Evolutionary conservation across 768 basidiomycete species (phyloP), one percentile per base, ranked within the genome.

Genomic region (Dictyophora rubrovolvata): DNA sequence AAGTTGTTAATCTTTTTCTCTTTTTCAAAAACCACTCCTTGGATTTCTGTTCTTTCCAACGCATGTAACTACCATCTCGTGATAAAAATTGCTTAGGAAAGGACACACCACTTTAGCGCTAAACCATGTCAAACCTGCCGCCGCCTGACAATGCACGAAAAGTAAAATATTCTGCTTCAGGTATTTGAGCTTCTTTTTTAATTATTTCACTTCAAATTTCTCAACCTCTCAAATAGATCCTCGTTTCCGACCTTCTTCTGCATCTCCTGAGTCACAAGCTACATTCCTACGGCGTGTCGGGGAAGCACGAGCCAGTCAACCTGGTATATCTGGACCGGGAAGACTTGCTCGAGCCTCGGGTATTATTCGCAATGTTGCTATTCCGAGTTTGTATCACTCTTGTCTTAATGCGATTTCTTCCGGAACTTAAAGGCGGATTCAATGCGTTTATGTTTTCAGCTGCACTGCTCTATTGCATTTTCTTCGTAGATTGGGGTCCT

Each of bases 401-500:
- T 37, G 11, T 52, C 16, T 33, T 53, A 10, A 42, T 12, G 18
- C 36, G 10, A 35, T 20, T 20, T 21, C 22, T 20, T 48, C 56
- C n/a, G 50, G 47, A 46, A 28, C 28, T 18, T 33, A 12, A 1
- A 51, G 11, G 14, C n/a, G n/a, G n/a, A n/a, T n/a, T n/a, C n/a
- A n/a, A n/a, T n/a, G n/a, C n/a, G 14, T 34, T 20, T 11, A 11
- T 34, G 12, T 33, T 50, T 14, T 12, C 20, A 59, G 57, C 50
- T 34, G 50, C 47, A 14, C 11, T 59, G 9, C 17, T 59, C 12
- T 59, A 59, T 33, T 50, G 49, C 46, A 53, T 59, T 14, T 59
- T 59, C 18, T 53, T 59, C 21, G 57, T 53, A 5, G 57, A 59
- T 20, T 59, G 57, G 57, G 57, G 57, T 18, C 57, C 57, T 33